Percentiles rank a stretch among this genome's conserved stretches.
Evolutionary conservation across 371 early-diverging fungal genomes (phyloP).

Genomic region (Smittium culicis): DNA sequence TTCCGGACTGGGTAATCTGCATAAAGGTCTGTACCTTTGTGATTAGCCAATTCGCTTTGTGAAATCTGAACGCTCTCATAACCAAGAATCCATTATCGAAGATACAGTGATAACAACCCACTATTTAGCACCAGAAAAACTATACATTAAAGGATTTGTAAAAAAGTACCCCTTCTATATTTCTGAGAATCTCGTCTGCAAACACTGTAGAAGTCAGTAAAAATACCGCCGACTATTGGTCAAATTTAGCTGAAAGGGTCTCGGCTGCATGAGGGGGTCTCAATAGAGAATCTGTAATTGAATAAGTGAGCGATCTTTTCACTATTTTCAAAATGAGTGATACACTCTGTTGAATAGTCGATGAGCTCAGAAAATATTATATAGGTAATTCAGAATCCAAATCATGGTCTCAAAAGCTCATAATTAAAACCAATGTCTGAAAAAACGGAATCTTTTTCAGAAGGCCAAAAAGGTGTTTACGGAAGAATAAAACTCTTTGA

Average conservation of each 20-base stretch:
- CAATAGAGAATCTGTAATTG: not conserved
- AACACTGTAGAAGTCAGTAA: not conserved
- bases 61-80: not conserved
- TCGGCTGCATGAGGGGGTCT: not conserved
- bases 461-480: not conserved
- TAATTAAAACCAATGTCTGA: not conserved
- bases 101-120: no score
- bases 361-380: not conserved
- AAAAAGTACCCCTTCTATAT: not conserved
- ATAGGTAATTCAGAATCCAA: not conserved
- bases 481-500: not conserved
- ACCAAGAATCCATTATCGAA: no score
- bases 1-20: not conserved
- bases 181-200: not conserved
- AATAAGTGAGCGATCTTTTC: not conserved
- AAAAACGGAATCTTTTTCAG: not conserved
- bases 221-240: no score
- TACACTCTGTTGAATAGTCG: not conserved
- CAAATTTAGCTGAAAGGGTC: no score
- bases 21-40: not conserved
- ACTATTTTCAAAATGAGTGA: not conserved
- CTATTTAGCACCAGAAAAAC: not conserved
- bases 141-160: not conserved
- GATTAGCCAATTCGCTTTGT: not conserved
- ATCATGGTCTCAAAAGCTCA: not conserved